Percentiles rank a stretch among this genome's conserved stretches.
phyloP scores from a whole-genome alignment of 1,139 yeast species.

The Lodderomyces parapsilosis region DNA sequence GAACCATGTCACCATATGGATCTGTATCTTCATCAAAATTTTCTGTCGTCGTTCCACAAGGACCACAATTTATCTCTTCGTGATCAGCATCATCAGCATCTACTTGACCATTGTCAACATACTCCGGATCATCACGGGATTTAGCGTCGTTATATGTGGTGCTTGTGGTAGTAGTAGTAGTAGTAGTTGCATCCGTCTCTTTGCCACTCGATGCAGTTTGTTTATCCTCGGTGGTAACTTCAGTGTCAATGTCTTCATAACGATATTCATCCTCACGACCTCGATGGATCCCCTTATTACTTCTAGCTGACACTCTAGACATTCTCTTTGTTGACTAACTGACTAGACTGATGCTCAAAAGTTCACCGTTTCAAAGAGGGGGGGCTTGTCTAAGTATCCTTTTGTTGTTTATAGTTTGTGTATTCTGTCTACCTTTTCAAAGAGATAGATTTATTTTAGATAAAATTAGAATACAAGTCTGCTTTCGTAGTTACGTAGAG shows the following conservation, averaged over 20 bases:
- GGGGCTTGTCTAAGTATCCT: too few relatives aligned
- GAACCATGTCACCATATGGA: slow-evolving; percentile 59
- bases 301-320: slow-evolving; percentile 35
- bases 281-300: slow-evolving; percentile 42
- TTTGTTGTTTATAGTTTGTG: too few relatives aligned
- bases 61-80: slow-evolving; percentile 59
- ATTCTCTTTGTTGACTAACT: background rate
- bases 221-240: slow-evolving; percentile 2
- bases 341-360: background rate
- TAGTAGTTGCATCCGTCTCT: background rate
- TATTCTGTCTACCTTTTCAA: background rate
- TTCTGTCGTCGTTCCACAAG: slow-evolving; percentile 64
- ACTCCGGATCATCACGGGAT: background rate
- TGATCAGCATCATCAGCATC: slow-evolving; percentile 21
- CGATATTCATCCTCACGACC: slow-evolving; percentile 20
- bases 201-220: slow-evolving; percentile 8
- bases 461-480: background rate
- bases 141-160: background rate
- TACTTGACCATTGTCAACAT: slow-evolving; percentile 13
- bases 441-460: background rate
- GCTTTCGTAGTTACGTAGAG: background rate
- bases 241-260: slow-evolving; percentile 3
- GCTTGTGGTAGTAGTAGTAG: background rate
- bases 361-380: too few relatives aligned
- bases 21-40: slow-evolving; percentile 63